phyloP scores from a whole-genome alignment of 2,329 filamentous ascomycete species.

The Fusarium liriodendri region DNA sequence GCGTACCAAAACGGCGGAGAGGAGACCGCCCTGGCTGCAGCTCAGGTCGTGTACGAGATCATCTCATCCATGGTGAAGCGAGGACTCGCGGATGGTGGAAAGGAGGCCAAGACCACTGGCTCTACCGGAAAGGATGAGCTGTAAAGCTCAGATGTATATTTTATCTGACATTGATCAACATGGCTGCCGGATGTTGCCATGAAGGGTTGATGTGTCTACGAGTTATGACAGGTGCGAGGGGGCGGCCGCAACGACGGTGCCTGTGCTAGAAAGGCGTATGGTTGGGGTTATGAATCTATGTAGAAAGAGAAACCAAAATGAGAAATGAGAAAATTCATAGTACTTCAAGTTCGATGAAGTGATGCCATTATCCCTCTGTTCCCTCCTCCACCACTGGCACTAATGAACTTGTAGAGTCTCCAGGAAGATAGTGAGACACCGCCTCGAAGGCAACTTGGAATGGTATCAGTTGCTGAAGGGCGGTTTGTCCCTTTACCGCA shows the following conservation, averaged over 20 bases:
- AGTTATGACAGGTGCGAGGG: conserved; percentile 5
- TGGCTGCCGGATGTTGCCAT: not conserved
- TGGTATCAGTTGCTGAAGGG: not conserved
- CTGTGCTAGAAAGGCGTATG: not conserved
- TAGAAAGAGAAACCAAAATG: not conserved
- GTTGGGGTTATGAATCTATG: not conserved
- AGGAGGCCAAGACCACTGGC: conserved; percentile 43
- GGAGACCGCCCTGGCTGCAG: conserved; percentile 83
- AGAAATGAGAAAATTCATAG: not conserved
- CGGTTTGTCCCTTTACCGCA: not conserved
- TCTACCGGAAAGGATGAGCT: conserved; percentile 50
- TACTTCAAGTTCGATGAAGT: not conserved
- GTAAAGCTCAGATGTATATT: conserved; percentile 28
- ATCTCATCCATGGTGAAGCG: conserved; percentile 78
- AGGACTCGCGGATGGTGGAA: conserved; percentile 52
- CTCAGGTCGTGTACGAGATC: conserved; percentile 89
- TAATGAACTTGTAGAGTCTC: not conserved
- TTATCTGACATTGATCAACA: not conserved
- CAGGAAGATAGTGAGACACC: not conserved
- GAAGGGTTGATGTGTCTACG: conserved; percentile 9
- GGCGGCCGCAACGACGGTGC: not conserved
- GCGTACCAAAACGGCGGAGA: conserved; percentile 86
- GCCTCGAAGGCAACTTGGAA: not conserved
- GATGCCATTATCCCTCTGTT: not conserved
- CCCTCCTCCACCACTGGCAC: not conserved